These are phyloP conservation scores for Mycena polygramma DNA, from an alignment of 768 basidiomycete species.

Conservation along the genomic window DNA sequence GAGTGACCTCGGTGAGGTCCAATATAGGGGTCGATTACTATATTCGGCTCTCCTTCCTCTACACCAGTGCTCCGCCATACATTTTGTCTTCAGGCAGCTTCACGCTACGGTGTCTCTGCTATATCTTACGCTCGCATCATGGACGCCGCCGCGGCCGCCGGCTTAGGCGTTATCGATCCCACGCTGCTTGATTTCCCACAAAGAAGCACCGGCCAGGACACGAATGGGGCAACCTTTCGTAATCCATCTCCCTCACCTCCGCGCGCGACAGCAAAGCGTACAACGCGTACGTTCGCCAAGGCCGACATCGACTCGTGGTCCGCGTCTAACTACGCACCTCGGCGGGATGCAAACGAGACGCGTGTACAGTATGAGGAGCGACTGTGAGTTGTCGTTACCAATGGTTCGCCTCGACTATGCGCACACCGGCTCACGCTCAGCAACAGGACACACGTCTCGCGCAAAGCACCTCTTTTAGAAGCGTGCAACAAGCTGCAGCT, in stretches of 20 bases:
- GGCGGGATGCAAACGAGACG: neutral
- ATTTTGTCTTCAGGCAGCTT: neutral
- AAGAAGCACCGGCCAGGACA: neutral
- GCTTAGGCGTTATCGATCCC: neutral
- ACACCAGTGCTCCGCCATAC: neutral
- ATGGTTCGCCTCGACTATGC: neutral
- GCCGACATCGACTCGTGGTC: neutral
- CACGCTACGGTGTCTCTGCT: neutral
- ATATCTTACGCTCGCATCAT: no score
- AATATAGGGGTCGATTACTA: neutral
- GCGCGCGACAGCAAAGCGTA: neutral
- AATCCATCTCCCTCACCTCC: neutral
- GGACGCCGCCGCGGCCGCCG: neutral
- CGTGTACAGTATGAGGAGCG: neutral
- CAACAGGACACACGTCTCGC: neutral
- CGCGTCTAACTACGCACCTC: neutral
- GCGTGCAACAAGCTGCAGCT: neutral
- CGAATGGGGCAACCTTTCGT: neutral
- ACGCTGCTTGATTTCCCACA: neutral
- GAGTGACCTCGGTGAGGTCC: constrained; percentile 8
- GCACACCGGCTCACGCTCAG: neutral
- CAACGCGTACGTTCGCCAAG: neutral
- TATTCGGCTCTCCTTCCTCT: neutral
- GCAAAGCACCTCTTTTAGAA: neutral
- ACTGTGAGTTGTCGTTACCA: neutral